Evolutionary conservation across 371 early-diverging fungal genomes (phyloP).

Genomic region (Actinomortierella wolfii): DNA sequence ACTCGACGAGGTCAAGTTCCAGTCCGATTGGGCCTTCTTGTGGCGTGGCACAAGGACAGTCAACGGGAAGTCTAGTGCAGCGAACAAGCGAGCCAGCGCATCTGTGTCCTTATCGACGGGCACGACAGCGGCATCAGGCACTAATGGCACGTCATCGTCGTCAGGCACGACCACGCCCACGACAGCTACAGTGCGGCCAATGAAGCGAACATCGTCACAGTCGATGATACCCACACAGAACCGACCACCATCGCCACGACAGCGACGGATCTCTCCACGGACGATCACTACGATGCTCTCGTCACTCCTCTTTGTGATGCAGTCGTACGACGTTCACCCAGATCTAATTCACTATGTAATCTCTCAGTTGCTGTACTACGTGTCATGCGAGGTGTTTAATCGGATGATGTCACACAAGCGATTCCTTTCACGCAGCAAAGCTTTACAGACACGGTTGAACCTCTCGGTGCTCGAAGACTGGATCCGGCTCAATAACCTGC

Average conservation of each 20-base stretch:
- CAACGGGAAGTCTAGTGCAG: slow-evolving; percentile 9
- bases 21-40: slow-evolving; percentile 60
- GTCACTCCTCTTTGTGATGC: slow-evolving; percentile 62
- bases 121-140: too few species aligned
- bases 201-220: slow-evolving; percentile 21
- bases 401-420: slow-evolving; percentile 74
- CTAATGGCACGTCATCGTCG: too few species aligned
- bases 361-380: slow-evolving; percentile 73
- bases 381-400: slow-evolving; percentile 83
- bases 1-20: slow-evolving; percentile 66
- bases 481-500: slow-evolving; percentile 67
- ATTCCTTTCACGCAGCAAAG: slow-evolving; percentile 78
- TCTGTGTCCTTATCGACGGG: not conserved
- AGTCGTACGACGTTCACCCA: slow-evolving; percentile 68
- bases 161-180: not conserved
- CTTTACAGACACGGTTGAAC: slow-evolving; percentile 87
- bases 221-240: slow-evolving; percentile 5
- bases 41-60: slow-evolving; percentile 47
- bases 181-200: slow-evolving; percentile 3
- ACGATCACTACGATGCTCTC: slow-evolving; percentile 67
- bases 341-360: slow-evolving; percentile 72
- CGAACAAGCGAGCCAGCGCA: slow-evolving; percentile 5
- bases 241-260: slow-evolving; percentile 24
- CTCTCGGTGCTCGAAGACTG: slow-evolving; percentile 82
- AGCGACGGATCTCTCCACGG: slow-evolving; percentile 54